phyloP scores from a whole-genome alignment of 2,329 filamentous ascomycete species.

The Ceratocystis diversiconidia region DNA sequence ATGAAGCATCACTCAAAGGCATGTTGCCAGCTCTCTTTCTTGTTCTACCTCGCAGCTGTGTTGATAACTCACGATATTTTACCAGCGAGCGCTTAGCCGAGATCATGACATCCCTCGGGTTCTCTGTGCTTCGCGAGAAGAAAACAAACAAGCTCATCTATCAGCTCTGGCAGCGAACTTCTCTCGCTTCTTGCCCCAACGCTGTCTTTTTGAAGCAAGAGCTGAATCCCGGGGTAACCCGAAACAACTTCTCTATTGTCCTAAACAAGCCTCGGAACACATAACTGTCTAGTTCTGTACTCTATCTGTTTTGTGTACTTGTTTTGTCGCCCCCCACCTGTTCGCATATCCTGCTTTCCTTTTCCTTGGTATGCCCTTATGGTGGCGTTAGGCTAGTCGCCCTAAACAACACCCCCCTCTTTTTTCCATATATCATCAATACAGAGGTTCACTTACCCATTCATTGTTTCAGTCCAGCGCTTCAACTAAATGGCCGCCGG shows the following conservation, averaged over 20 bases:
- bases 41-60: conserved; percentile 75
- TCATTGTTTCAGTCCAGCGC: too few relatives aligned
- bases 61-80: conserved; percentile 83
- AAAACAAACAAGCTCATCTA: conserved; percentile 73
- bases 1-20: conserved; percentile 18
- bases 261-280: conserved; percentile 29
- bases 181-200: conserved; percentile 16
- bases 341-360: neutral
- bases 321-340: neutral
- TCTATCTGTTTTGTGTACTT: neutral
- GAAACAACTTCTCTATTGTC: conserved; percentile 86
- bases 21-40: conserved; percentile 65
- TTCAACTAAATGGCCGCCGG: too few relatives aligned
- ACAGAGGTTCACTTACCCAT: neutral
- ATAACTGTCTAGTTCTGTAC: neutral
- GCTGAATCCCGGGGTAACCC: conserved; percentile 55
- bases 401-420: neutral
- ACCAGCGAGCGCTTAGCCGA: conserved; percentile 51
- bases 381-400: neutral
- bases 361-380: conserved; percentile 1
- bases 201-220: conserved; percentile 55
- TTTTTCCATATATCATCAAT: neutral
- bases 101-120: conserved; percentile 70
- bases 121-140: conserved; percentile 50
- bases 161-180: conserved; percentile 58